A percentile compares a stretch with the other conserved stretches of the same genome.
Evolutionary conservation across 176 grass and related monocot species (phyloP).

Genomic region (Cenchrus purpureus): DNA sequence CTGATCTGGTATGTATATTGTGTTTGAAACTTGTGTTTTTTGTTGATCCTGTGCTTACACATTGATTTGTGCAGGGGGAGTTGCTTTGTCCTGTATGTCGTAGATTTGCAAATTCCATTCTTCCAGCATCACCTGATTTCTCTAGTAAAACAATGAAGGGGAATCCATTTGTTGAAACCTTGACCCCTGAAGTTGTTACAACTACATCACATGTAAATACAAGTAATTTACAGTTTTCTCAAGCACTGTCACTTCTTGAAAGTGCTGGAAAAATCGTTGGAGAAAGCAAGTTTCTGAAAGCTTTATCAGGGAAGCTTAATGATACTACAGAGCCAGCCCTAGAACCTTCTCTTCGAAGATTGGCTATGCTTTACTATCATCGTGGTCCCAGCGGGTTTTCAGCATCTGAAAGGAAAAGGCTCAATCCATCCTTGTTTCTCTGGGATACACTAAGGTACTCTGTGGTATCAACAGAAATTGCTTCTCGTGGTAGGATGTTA

Average conservation of each 20-base stretch:
- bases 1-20: constrained; percentile 68
- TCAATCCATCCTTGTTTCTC: constrained; percentile 77
- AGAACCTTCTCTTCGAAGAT: constrained; percentile 73
- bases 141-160: constrained; percentile 47
- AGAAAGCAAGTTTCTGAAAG: constrained; percentile 66
- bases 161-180: constrained; percentile 39
- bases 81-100: constrained; percentile 95
- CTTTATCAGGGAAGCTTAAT: constrained; percentile 66
- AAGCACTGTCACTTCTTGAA: constrained; percentile 71
- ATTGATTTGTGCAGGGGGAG: constrained; percentile 71
- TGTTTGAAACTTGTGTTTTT: constrained; percentile 18
- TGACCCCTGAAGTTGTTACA: constrained; percentile 35
- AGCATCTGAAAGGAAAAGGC: constrained; percentile 68
- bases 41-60: constrained; percentile 42
- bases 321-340: constrained; percentile 63
- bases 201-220: constrained; percentile 36
- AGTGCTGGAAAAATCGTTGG: constrained; percentile 76
- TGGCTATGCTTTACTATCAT: constrained; percentile 83
- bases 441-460: constrained; percentile 96
- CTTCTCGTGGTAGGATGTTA: constrained; percentile 67
- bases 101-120: constrained; percentile 95
- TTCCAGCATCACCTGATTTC: constrained; percentile 63
- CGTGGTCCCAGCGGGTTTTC: constrained; percentile 62
- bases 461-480: constrained; percentile 80
- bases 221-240: constrained; percentile 51